Evolutionary conservation across 1,284 basidiomycete genomes (phyloP).

Genomic region (Ceratobasidium sp.): DNA sequence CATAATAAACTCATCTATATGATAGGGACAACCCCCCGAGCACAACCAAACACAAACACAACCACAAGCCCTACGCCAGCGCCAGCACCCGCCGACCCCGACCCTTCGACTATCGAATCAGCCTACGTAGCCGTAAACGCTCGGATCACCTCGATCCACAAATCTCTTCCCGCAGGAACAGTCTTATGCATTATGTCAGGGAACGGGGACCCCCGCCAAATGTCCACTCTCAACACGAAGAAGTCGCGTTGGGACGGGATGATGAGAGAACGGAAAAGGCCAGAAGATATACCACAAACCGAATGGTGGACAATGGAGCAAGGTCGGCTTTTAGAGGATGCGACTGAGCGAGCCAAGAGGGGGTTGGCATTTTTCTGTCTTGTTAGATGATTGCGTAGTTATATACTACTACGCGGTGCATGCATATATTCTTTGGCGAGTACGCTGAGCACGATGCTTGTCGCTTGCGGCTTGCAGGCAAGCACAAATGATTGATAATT

Average conservation of each 20-base stretch:
- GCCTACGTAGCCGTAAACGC: conserved; percentile 59
- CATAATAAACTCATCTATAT: not conserved
- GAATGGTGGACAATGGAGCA: conserved; percentile 76
- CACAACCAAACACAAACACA: conserved; percentile 43
- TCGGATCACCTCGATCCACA: conserved; percentile 67
- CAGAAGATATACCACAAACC: conserved; percentile 50
- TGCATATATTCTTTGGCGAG: not conserved
- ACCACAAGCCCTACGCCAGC: conserved; percentile 40
- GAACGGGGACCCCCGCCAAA: conserved; percentile 79
- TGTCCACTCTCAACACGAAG: conserved; percentile 70
- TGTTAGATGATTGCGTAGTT: conserved; percentile 2
- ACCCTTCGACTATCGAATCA: conserved; percentile 47
- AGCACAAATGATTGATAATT: not conserved
- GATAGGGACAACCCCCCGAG: conserved; percentile 46
- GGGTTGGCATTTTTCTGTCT: conserved; percentile 74
- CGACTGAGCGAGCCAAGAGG: conserved; percentile 74
- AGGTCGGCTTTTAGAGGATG: conserved; percentile 75
- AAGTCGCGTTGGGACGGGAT: conserved; percentile 75
- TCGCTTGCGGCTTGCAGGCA: too few relatives aligned
- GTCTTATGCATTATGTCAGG: conserved; percentile 85
- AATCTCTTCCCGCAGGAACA: conserved; percentile 72
- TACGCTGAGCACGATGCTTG: too few relatives aligned
- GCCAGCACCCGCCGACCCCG: conserved; percentile 51
- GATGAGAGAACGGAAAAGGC: conserved; percentile 55
- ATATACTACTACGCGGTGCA: not conserved